phyloP scores from a whole-genome alignment of 345 rosid species.

The Salix udensis region DNA sequence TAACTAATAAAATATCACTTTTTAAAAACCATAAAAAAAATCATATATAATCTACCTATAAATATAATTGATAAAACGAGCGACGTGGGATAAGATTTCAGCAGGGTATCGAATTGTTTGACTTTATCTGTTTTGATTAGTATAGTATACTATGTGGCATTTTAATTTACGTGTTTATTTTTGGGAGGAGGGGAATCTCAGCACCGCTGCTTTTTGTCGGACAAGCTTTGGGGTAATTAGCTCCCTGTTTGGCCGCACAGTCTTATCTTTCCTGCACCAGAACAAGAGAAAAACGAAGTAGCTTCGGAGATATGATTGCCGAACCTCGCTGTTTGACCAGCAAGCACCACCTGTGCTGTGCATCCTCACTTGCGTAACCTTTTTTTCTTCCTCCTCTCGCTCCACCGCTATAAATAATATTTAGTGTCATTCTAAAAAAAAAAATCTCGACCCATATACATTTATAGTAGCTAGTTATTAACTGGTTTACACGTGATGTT shows the following conservation, averaged over 20 bases:
- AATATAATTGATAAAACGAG: background rate
- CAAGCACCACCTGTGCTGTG: background rate
- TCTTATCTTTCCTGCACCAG: background rate
- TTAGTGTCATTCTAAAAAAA: too few relatives aligned
- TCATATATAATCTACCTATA: too few relatives aligned
- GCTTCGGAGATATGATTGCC: background rate
- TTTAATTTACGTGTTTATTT: background rate
- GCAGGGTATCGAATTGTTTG: conserved; percentile 11
- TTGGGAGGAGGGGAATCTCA: too few relatives aligned
- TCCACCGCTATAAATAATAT: too few relatives aligned
- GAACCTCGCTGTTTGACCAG: background rate
- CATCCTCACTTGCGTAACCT: background rate
- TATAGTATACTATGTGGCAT: background rate
- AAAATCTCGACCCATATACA: too few relatives aligned
- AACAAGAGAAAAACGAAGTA: background rate
- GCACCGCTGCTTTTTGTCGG: conserved; percentile 1
- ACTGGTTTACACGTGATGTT: too few relatives aligned
- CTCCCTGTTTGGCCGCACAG: background rate
- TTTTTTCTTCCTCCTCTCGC: background rate
- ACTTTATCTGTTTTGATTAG: background rate
- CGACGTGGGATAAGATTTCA: background rate
- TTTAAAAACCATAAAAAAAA: too few relatives aligned
- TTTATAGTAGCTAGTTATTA: too few relatives aligned
- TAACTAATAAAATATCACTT: too few relatives aligned
- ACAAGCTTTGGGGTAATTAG: background rate